Evolutionary conservation across 352 stramenopile genomes (phyloP).

Genomic region (Phytopythium helicoides): DNA sequence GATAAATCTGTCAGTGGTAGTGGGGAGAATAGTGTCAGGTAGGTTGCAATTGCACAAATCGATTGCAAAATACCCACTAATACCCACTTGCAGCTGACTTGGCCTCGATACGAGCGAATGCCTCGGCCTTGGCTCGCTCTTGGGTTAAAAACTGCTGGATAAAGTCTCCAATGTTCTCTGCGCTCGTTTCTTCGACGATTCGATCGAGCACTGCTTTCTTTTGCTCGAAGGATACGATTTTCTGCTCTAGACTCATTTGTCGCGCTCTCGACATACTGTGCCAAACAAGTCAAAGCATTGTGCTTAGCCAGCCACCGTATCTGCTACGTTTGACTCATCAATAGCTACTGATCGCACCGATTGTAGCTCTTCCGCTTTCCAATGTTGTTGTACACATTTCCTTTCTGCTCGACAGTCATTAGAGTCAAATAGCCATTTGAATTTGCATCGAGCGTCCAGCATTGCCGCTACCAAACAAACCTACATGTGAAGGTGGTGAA

Average conservation of each 20-base stretch:
- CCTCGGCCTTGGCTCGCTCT: conserved; percentile 43
- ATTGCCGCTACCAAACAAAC: background rate
- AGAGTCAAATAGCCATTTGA: background rate
- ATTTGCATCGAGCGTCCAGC: too few species aligned
- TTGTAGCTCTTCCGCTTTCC: conserved; percentile 35
- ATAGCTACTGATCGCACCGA: conserved; percentile 14
- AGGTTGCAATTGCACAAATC: background rate
- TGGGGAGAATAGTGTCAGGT: background rate
- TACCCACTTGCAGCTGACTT: conserved; percentile 46
- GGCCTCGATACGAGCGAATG: conserved; percentile 51
- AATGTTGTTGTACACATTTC: conserved; percentile 37
- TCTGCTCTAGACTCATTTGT: conserved; percentile 56
- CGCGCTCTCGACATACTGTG: conserved; percentile 37
- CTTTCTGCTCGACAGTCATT: conserved; percentile 19
- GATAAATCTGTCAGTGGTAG: conserved; percentile 29
- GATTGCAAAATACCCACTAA: background rate
- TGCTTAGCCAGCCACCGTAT: too few species aligned
- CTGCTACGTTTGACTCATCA: too few species aligned
- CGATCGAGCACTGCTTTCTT: conserved; percentile 64
- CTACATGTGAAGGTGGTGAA: conserved; percentile 15
- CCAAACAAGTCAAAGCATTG: background rate
- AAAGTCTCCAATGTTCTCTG: conserved; percentile 59
- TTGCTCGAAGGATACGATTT: conserved; percentile 66
- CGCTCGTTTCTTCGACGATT: conserved; percentile 46
- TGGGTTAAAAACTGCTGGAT: conserved; percentile 62